These are phyloP conservation scores for Agarophyton chilense DNA, from an alignment of 23 red algal genomes.

Conservation along the genomic window DNA sequence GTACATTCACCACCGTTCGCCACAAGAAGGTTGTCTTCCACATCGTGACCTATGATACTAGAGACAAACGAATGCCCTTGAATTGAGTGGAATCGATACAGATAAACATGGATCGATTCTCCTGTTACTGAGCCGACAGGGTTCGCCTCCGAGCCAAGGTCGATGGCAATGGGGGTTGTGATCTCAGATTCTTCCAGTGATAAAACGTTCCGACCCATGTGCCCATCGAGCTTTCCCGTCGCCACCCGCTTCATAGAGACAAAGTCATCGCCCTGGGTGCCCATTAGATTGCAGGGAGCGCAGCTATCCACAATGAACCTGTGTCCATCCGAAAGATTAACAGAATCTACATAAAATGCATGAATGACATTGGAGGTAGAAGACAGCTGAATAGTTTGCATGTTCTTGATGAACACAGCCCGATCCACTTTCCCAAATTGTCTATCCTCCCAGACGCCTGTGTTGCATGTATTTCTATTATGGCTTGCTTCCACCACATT, in stretches of 20 bases:
- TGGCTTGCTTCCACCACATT: neutral
- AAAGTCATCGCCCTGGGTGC: conserved; percentile 5
- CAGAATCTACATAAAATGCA: neutral
- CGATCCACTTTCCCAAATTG: conserved; percentile 25
- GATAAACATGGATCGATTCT: neutral
- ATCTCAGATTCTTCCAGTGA: too few species aligned
- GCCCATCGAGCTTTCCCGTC: too few species aligned
- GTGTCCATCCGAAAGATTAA: conserved; percentile 3
- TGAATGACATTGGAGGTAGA: neutral
- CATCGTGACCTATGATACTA: neutral
- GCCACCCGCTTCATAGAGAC: conserved; percentile 1
- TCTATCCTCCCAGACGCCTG: neutral
- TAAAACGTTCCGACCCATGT: too few species aligned
- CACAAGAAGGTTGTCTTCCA: neutral
- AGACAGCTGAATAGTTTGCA: neutral
- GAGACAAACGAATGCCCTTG: neutral
- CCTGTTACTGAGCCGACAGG: too few species aligned
- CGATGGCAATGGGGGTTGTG: too few species aligned
- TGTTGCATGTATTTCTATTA: neutral
- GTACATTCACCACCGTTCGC: conserved; percentile 1
- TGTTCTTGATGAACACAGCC: conserved; percentile 23
- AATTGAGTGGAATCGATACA: neutral
- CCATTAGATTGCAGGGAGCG: neutral
- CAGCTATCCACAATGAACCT: conserved; percentile 4
- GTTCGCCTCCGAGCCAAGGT: too few species aligned